Percentiles rank a stretch among this genome's conserved stretches.
Conservation (phyloP, 768 basidiomycete genomes). For the Cubamyces lactineus region DNA sequence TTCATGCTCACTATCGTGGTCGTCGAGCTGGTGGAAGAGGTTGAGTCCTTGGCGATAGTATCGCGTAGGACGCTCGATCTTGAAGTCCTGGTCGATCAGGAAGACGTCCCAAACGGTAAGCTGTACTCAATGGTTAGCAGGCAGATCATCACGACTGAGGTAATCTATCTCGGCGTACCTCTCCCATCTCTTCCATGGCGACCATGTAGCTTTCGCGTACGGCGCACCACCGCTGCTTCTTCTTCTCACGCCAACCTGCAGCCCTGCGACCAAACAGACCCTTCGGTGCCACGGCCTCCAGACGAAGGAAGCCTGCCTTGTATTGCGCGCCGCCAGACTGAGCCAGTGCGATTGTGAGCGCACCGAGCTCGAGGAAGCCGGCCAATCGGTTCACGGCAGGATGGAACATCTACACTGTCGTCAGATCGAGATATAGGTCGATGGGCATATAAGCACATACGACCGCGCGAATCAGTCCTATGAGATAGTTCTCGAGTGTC, state of each 20-base stretch:
- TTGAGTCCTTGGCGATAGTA: slow-evolving; percentile 86
- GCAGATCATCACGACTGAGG: neutral
- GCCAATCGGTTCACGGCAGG: slow-evolving; percentile 88
- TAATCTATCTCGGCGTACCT: slow-evolving; percentile 48
- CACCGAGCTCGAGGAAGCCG: slow-evolving; percentile 90
- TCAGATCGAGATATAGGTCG: neutral
- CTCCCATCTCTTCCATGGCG: slow-evolving; percentile 82
- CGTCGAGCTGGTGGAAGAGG: slow-evolving; percentile 49
- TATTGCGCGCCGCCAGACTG: slow-evolving; percentile 83
- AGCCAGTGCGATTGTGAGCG: slow-evolving; percentile 81
- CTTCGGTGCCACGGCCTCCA: slow-evolving; percentile 55
- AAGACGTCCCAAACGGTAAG: slow-evolving; percentile 93
- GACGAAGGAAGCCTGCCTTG: slow-evolving; percentile 83
- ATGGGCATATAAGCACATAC: slow-evolving; percentile 43
- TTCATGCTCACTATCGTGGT: slow-evolving; percentile 30
- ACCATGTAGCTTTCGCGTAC: slow-evolving; percentile 92
- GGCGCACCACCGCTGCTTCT: slow-evolving; percentile 84
- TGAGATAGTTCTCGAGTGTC: slow-evolving; percentile 83
- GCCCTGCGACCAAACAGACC: slow-evolving; percentile 43
- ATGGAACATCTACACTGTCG: slow-evolving; percentile 83
- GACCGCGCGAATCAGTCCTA: slow-evolving; percentile 86
- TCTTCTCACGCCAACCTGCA: slow-evolving; percentile 71
- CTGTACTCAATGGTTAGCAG: slow-evolving; percentile 40
- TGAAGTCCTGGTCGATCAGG: slow-evolving; percentile 85
- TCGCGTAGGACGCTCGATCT: slow-evolving; percentile 86